phyloP scores from a whole-genome alignment of 2,329 filamentous ascomycete species.

The Pseudogymnoascus sp. region DNA sequence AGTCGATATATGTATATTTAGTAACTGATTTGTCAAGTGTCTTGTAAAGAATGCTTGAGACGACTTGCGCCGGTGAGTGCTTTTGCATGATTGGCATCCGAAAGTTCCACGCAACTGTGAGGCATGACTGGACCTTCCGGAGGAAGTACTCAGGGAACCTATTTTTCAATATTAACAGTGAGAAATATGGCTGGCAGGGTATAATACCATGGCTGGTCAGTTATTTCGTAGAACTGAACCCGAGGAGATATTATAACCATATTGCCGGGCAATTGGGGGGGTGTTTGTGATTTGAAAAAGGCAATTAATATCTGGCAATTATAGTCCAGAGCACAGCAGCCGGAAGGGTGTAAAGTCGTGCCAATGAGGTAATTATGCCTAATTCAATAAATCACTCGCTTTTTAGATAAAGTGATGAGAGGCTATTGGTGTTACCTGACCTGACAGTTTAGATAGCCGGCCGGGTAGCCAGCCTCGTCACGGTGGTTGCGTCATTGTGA shows the following conservation, averaged over 20 bases:
- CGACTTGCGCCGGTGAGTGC: constrained; percentile 49
- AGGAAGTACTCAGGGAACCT: constrained; percentile 62
- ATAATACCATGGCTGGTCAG: constrained; percentile 53
- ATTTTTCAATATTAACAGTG: constrained; percentile 11
- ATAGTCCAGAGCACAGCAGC: background rate
- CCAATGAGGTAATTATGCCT: background rate
- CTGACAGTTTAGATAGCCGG: background rate
- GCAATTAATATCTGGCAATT: background rate
- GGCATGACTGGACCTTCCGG: constrained; percentile 53
- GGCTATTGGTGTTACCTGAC: background rate
- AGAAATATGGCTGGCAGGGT: constrained; percentile 11
- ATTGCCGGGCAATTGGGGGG: constrained; percentile 7
- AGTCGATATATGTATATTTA: constrained; percentile 60
- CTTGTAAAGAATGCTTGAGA: constrained; percentile 46
- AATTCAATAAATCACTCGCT: background rate
- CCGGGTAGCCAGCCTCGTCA: background rate
- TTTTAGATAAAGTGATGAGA: background rate
- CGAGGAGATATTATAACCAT: constrained; percentile 47
- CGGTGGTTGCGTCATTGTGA: background rate
- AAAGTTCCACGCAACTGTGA: constrained; percentile 55
- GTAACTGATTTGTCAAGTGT: constrained; percentile 40
- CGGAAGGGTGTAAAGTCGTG: background rate
- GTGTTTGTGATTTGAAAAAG: background rate
- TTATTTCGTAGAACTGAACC: constrained; percentile 58
- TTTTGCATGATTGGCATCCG: constrained; percentile 48